These are phyloP conservation scores for Myxozyma neotropica DNA, from an alignment of 805 yeast species.

Conservation along the genomic window DNA sequence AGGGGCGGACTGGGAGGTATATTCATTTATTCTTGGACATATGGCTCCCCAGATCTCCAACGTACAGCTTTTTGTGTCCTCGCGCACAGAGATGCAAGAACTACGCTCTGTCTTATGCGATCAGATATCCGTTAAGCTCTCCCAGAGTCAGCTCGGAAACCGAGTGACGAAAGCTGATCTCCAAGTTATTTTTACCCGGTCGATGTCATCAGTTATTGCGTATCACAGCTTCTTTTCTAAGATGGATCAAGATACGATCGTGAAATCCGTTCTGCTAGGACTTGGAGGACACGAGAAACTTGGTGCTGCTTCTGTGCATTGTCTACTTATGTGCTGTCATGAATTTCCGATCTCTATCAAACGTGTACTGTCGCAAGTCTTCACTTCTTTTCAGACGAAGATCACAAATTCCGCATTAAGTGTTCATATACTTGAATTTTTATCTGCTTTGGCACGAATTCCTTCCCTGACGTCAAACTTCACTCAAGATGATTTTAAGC, in stretches of 20 bases:
- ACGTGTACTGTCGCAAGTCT: constrained; percentile 57
- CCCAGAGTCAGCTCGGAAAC: constrained; percentile 48
- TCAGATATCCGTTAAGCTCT: constrained; percentile 57
- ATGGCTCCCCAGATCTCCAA: constrained; percentile 71
- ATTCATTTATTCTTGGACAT: constrained; percentile 66
- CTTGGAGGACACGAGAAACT: constrained; percentile 77
- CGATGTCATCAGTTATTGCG: constrained; percentile 57
- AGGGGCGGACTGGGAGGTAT: constrained; percentile 70
- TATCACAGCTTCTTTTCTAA: constrained; percentile 58
- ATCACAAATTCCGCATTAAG: constrained; percentile 69
- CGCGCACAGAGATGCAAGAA: constrained; percentile 47
- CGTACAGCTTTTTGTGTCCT: constrained; percentile 52
- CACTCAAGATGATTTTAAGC: constrained; percentile 72
- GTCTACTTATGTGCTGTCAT: constrained; percentile 74
- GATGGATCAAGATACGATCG: constrained; percentile 63
- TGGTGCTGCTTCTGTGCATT: constrained; percentile 75
- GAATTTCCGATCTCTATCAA: constrained; percentile 76
- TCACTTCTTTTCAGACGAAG: constrained; percentile 73
- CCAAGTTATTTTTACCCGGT: constrained; percentile 65
- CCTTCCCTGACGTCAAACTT: constrained; percentile 71
- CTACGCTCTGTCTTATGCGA: constrained; percentile 57
- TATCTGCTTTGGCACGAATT: constrained; percentile 64
- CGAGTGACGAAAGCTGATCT: constrained; percentile 59
- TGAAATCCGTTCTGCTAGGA: constrained; percentile 61
- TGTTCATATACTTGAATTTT: constrained; percentile 74